Evolutionary conservation across 202 grass and related monocot species (phyloP), one percentile per base, ranked within the genome.

Genomic region (Elaeis oleifera): DNA sequence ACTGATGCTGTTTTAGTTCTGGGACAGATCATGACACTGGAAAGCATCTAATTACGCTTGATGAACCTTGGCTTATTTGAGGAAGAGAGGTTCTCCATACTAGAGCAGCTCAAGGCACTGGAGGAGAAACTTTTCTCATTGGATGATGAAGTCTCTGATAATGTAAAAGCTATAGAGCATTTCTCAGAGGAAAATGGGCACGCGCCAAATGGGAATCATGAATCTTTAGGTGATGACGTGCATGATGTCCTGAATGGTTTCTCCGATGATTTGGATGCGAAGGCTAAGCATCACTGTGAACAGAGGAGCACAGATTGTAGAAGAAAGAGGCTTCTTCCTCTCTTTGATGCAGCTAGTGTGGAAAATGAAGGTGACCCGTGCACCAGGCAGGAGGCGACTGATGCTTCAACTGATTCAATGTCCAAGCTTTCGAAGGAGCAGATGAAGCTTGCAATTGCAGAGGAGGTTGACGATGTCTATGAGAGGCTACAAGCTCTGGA

Each of bases 401-500:
- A 79, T 50, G 36, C 57, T 68, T 58, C 57, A 1, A 61, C 71
- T 60, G 68, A 89, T 76, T 64, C 63, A 25, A 58, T 69, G 54
- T 44, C 71, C 52, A 59, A 89, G 60, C 64, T 74, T 62, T 65
- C 55, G 56, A 81, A 65, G 48, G 78, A 81, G 17, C 85, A 72
- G 65, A 74, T 82, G 59, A 92, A 79, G 64, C 56, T 84, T 28
- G 56, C 75, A 60, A 86, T 94, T 22, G 65, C 78, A 20, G 81
- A 67, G 65, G 94, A 99, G 56, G 69, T 94, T 19, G 72, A 75
- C 64, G 69, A 78, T 62, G 74, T 99, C 21, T 76, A 94, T 44
- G 88, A 89, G 65, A 83, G 85, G 53, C 67, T 99, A 57, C 84
- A 94, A 5, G 88, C 94, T 64, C 85, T 99, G 14, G 80, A 99